Percentiles rank a stretch among this genome's conserved stretches.
Evolutionary conservation across 1,139 yeast genomes (phyloP).

Genomic region (Yamadazyma jaroonii): DNA sequence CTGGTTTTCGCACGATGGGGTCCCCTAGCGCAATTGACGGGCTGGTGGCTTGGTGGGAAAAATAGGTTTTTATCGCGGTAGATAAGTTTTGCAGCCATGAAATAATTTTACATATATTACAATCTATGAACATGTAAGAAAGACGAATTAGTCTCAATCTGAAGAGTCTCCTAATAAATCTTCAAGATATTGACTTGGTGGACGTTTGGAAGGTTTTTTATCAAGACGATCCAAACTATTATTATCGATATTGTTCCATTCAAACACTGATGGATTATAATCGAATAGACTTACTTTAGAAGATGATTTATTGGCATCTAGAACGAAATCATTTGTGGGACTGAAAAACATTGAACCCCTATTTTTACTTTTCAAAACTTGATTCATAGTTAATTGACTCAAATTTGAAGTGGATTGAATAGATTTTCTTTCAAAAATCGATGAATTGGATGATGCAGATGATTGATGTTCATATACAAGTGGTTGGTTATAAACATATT

Average conservation of each 20-base stretch:
- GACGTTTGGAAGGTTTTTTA: constrained; percentile 15
- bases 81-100: too few relatives aligned
- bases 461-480: constrained; percentile 6
- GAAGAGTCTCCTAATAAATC: constrained; percentile 17
- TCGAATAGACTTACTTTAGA: constrained; percentile 32
- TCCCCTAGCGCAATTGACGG: not conserved
- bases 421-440: constrained; percentile 16
- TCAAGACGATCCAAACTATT: constrained; percentile 2
- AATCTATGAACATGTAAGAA: not conserved
- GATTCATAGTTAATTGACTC: constrained; percentile 14
- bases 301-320: not conserved
- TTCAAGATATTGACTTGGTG: constrained; percentile 33
- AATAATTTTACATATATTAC: too few relatives aligned
- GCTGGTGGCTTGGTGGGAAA: too few relatives aligned
- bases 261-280: constrained; percentile 71
- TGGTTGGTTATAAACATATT: constrained; percentile 22
- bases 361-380: constrained; percentile 21
- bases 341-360: constrained; percentile 37
- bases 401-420: constrained; percentile 9
- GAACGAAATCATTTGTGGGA: constrained; percentile 19
- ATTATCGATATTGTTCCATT: constrained; percentile 44
- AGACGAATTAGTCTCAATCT: too few relatives aligned
- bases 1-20: constrained; percentile 1
- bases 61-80: not conserved
- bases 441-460: constrained; percentile 16